phyloP scores from a whole-genome alignment of 768 basidiomycete genomes.

The Rhodotorula graminis region DNA sequence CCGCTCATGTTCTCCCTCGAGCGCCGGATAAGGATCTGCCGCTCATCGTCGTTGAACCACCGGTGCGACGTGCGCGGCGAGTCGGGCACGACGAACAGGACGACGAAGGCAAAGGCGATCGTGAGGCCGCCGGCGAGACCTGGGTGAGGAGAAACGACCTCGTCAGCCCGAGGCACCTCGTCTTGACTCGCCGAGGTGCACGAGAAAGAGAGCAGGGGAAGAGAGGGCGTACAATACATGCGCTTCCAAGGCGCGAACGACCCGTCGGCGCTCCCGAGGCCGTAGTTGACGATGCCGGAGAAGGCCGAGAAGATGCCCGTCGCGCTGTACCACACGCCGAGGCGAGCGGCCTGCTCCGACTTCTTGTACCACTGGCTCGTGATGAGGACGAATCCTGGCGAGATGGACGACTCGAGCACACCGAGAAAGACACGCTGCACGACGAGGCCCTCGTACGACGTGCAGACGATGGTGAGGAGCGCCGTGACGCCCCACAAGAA shows the following conservation, averaged over 20 bases:
- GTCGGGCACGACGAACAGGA: slow-evolving; percentile 46
- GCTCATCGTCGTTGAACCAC: slow-evolving; percentile 45
- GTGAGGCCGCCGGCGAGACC: slow-evolving; percentile 44
- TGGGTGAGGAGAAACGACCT: neutral
- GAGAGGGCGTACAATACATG: neutral
- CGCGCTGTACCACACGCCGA: slow-evolving; percentile 48
- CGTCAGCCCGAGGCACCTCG: no score
- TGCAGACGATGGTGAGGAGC: slow-evolving; percentile 28
- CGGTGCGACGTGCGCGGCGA: slow-evolving; percentile 44
- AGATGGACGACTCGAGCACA: slow-evolving; percentile 29
- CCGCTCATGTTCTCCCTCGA: slow-evolving; percentile 38
- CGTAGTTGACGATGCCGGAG: slow-evolving; percentile 48
- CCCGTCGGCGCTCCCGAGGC: slow-evolving; percentile 43
- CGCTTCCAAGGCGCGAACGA: slow-evolving; percentile 44
- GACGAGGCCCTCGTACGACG: slow-evolving; percentile 28
- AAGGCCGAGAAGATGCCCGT: slow-evolving; percentile 48
- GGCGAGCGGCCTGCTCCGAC: slow-evolving; percentile 43
- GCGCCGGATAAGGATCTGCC: slow-evolving; percentile 40
- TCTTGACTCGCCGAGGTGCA: slow-evolving; percentile 37
- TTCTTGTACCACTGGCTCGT: slow-evolving; percentile 49
- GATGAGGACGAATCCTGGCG: slow-evolving; percentile 48
- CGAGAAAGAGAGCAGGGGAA: no score
- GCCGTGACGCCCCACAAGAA: slow-evolving; percentile 25
- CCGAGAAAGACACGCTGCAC: slow-evolving; percentile 38
- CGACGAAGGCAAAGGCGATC: slow-evolving; percentile 45